A percentile compares a stretch with the other conserved stretches of the same genome.
phyloP scores from a whole-genome alignment of 306 rosid genomes.

The Pachyrhizus erosus region DNA sequence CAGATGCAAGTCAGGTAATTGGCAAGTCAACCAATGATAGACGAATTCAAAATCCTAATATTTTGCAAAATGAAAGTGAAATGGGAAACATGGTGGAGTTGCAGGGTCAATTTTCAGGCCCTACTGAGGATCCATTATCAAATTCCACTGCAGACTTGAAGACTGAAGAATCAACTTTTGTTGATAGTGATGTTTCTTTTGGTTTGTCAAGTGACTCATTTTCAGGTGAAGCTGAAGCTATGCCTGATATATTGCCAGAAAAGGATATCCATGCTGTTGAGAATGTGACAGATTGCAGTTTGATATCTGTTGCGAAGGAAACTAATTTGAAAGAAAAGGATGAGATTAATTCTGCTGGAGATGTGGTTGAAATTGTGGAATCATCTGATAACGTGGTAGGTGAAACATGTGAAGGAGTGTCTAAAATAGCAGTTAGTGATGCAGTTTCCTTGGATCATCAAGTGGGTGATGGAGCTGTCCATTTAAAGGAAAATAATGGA shows the following conservation, averaged over 20 bases:
- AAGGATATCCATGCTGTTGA: slow-evolving; percentile 41
- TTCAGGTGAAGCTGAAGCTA: slow-evolving; percentile 47
- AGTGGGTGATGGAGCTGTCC: slow-evolving; percentile 34
- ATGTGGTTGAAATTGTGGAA: slow-evolving; percentile 34
- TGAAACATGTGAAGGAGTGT: slow-evolving; percentile 41
- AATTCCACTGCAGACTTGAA: slow-evolving; percentile 46
- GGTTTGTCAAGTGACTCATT: slow-evolving; percentile 45
- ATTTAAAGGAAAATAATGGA: slow-evolving; percentile 38
- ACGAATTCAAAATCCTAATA: slow-evolving; percentile 48
- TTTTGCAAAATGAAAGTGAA: slow-evolving; percentile 33
- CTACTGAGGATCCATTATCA: slow-evolving; percentile 26
- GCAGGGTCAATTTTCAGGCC: slow-evolving; percentile 39
- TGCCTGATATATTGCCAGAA: slow-evolving; percentile 42
- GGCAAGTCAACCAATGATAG: slow-evolving; percentile 40
- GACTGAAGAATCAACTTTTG: slow-evolving; percentile 42
- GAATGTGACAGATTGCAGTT: slow-evolving; percentile 42
- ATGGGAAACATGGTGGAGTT: slow-evolving; percentile 35
- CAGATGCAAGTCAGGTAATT: slow-evolving; percentile 44
- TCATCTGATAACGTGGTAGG: slow-evolving; percentile 40
- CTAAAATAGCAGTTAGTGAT: slow-evolving; percentile 47
- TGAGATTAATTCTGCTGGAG: slow-evolving; percentile 36
- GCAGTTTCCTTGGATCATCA: slow-evolving; percentile 42
- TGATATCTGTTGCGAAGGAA: slow-evolving; percentile 37
- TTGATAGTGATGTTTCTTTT: slow-evolving; percentile 40
- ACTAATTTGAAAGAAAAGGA: slow-evolving; percentile 39